Base-by-base conservation (phyloP, 192 early-diverging fungal genomes). In the Lobosporangium transversale region DNA sequence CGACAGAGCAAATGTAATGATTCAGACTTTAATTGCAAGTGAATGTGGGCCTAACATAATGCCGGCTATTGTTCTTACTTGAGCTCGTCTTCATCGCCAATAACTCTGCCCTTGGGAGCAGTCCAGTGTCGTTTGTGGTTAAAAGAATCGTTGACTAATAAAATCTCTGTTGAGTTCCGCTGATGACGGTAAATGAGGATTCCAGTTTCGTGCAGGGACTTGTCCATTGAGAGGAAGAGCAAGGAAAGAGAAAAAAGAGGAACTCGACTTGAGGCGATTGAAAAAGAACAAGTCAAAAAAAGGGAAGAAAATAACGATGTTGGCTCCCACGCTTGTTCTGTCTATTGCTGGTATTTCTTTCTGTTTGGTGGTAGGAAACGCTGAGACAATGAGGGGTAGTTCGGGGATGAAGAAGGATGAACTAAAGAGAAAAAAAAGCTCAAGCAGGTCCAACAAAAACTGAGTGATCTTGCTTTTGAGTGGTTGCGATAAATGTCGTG, bases 71-170 rank as follows among this genome's bases (percentile, higher is more conserved):
- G 29, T 31, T 31, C 88, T 82, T 92, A 95, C 94, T 91, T 90
- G 70, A 88, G 68, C 74, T 93, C 91, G 80, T 93, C 90, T 82
- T 95, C 94, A 62, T 86, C 78, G 21, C 91, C 92, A 66, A 94
- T 86, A 32, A 88, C 81, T 61, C 83, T 83, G 58, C 93, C 92
- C 78, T 94, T 94, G 31, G 94, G 94, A 58, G 90, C 88, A 40
- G 85, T 87, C 94, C 94, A 95, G 79, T 94, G 89, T 64, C 87
- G 83, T 66, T 93, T 91, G 74, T 92, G 87, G 56, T 89, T 80
- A 61, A 88, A 92, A 53, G 91, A 87, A 82, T 94, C 91, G 85
- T 94, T 90, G 70, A 93, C 84, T 68, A 95, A 83, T 81, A 95
- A 86, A 69, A 91, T 93, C 84, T 95, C 94, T 48, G 73, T 76